Evolutionary conservation across 1,284 basidiomycete species (phyloP).

Genomic region (Rhodotorula glutinis): DNA sequence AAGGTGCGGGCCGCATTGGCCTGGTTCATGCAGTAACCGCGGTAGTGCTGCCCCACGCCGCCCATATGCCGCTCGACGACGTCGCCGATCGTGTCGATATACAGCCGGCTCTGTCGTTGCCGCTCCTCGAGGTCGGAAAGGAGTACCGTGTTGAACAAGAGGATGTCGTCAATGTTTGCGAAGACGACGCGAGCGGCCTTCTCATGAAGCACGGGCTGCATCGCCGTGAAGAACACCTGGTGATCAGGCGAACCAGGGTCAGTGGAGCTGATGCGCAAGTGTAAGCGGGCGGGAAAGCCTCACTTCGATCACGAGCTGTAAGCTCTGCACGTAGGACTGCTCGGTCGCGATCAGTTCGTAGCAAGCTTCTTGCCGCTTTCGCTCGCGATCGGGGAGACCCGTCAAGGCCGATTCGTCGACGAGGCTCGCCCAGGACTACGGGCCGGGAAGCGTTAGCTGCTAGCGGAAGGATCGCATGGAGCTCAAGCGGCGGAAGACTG

Average conservation of each 20-base stretch:
- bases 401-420: constrained; percentile 76
- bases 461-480: neutral
- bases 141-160: constrained; percentile 79
- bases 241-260: constrained; percentile 1
- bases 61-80: constrained; percentile 70
- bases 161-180: constrained; percentile 86
- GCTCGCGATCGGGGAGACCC: constrained; percentile 67
- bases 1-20: constrained; percentile 71
- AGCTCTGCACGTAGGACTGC: constrained; percentile 76
- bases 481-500: neutral
- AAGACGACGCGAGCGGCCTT: constrained; percentile 82
- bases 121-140: constrained; percentile 81
- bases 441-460: neutral
- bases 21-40: constrained; percentile 93
- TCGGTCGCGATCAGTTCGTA: constrained; percentile 91
- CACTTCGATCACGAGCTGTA: constrained; percentile 86
- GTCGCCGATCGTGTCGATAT: constrained; percentile 83
- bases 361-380: constrained; percentile 83
- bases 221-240: constrained; percentile 74
- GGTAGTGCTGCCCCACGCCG: constrained; percentile 55
- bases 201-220: constrained; percentile 68
- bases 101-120: constrained; percentile 83
- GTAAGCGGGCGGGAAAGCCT: constrained; percentile 18
- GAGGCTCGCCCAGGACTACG: constrained; percentile 82
- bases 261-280: neutral